These are phyloP conservation scores for Taphrina pruni DNA, from an alignment of 1,139 yeast genomes.

Conservation along the genomic window DNA sequence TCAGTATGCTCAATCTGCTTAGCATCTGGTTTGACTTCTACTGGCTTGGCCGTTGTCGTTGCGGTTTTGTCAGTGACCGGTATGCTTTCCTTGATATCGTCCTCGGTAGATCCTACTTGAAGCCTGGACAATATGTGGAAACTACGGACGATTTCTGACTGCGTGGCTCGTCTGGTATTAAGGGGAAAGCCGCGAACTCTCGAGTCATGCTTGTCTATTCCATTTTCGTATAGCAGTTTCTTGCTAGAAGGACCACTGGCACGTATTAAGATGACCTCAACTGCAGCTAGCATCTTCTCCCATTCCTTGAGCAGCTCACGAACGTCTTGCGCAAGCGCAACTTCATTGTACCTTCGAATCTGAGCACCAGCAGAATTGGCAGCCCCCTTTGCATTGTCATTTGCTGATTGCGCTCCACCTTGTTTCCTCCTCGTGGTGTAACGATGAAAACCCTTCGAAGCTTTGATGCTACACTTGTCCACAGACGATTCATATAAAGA, in stretches of 20 bases:
- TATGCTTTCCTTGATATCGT: constrained; percentile 50
- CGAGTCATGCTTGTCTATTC: constrained; percentile 58
- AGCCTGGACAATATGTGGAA: constrained; percentile 80
- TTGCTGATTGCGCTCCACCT: constrained; percentile 95
- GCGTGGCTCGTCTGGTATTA: constrained; percentile 86
- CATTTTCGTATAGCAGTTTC: constrained; percentile 65
- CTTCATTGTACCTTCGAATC: constrained; percentile 87
- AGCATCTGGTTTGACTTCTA: constrained; percentile 45
- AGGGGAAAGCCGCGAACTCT: constrained; percentile 78
- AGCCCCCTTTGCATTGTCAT: constrained; percentile 89
- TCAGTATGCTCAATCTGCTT: constrained; percentile 59
- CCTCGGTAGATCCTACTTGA: constrained; percentile 59
- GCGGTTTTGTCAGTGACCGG: constrained; percentile 46
- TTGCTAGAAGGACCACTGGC: constrained; percentile 79
- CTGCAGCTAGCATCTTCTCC: constrained; percentile 63
- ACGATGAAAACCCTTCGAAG: constrained; percentile 87
- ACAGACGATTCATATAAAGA: constrained; percentile 51
- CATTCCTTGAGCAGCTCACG: constrained; percentile 70
- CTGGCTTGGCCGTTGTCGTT: constrained; percentile 45
- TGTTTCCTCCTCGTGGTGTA: constrained; percentile 96
- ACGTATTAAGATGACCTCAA: constrained; percentile 75
- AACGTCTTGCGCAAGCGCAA: constrained; percentile 77
- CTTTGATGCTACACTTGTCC: constrained; percentile 53
- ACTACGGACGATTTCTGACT: constrained; percentile 76
- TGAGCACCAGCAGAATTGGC: constrained; percentile 97